Conservation (phyloP, 371 early-diverging fungal genomes). For the Mucor irregularis region DNA sequence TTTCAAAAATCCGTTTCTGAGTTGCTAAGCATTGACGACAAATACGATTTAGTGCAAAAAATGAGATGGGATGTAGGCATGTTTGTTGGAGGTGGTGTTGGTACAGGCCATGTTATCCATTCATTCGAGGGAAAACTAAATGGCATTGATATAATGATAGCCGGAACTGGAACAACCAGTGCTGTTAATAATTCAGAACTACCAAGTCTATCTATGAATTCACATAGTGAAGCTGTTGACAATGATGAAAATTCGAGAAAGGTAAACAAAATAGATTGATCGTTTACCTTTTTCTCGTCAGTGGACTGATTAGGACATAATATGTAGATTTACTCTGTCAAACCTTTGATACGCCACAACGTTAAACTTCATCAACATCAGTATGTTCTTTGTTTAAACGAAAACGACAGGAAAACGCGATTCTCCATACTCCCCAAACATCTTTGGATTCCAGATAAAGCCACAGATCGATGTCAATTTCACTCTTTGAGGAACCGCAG, state of each 20-base stretch:
- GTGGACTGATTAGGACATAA: background rate
- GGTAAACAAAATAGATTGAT: no score
- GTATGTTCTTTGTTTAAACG: constrained; percentile 32
- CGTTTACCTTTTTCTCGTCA: background rate
- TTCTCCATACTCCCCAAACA: constrained; percentile 31
- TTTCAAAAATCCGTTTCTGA: constrained; percentile 32
- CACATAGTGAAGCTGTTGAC: no score
- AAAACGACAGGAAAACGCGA: constrained; percentile 27
- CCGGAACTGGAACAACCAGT: constrained; percentile 38
- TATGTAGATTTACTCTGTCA: constrained; percentile 14
- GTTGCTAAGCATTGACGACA: constrained; percentile 34
- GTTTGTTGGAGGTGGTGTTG: constrained; percentile 49
- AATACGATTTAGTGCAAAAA: constrained; percentile 36
- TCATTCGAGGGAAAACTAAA: constrained; percentile 30
- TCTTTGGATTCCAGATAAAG: constrained; percentile 42
- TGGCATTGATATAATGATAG: constrained; percentile 47
- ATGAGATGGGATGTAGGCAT: constrained; percentile 50
- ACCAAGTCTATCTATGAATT: no score
- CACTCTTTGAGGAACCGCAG: constrained; percentile 2
- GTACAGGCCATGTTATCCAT: constrained; percentile 47
- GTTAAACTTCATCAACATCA: constrained; percentile 32
- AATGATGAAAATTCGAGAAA: no score
- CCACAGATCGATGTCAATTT: constrained; percentile 39
- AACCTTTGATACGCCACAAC: constrained; percentile 23
- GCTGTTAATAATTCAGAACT: background rate